Percentiles rank a stretch among this genome's conserved stretches.
Evolutionary conservation across 805 yeast species (phyloP).

Genomic region (Metschnikowia gruessii): DNA sequence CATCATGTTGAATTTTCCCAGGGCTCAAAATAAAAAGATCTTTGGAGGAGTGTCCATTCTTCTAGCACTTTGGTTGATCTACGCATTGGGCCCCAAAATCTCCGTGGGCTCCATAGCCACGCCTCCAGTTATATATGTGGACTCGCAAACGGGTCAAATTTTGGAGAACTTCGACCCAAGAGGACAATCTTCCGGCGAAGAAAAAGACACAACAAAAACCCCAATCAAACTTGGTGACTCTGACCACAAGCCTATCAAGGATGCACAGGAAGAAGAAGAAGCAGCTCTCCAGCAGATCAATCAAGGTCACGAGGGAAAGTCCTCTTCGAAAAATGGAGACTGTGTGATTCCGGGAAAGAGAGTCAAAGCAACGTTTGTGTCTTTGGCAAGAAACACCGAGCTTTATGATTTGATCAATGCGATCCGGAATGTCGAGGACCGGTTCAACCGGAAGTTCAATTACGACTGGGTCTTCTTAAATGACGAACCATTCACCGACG

Average conservation of each 20-base stretch:
- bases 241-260: constrained; percentile 8
- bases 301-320: not conserved
- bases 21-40: constrained; percentile 4
- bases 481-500: constrained; percentile 24
- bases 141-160: constrained; percentile 15
- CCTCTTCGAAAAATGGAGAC: constrained; percentile 6
- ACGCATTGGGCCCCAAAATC: not conserved
- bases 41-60: constrained; percentile 7
- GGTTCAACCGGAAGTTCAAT: constrained; percentile 23
- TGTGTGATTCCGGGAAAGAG: constrained; percentile 12
- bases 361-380: constrained; percentile 18
- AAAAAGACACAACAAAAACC: not conserved
- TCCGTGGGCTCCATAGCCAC: not conserved
- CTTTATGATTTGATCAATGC: constrained; percentile 16
- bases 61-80: constrained; percentile 4
- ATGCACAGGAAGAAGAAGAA: constrained; percentile 5
- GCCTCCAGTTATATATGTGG: constrained; percentile 18
- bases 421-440: constrained; percentile 23
- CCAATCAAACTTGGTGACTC: not conserved
- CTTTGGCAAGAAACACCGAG: constrained; percentile 19
- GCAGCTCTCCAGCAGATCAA: constrained; percentile 14
- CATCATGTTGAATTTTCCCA: constrained; percentile 1
- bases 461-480: constrained; percentile 30
- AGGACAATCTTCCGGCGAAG: not conserved
- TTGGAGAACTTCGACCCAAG: constrained; percentile 8